Base-by-base conservation (phyloP, 2,329 filamentous ascomycete genomes). In the Pleoardoris graminearum region DNA sequence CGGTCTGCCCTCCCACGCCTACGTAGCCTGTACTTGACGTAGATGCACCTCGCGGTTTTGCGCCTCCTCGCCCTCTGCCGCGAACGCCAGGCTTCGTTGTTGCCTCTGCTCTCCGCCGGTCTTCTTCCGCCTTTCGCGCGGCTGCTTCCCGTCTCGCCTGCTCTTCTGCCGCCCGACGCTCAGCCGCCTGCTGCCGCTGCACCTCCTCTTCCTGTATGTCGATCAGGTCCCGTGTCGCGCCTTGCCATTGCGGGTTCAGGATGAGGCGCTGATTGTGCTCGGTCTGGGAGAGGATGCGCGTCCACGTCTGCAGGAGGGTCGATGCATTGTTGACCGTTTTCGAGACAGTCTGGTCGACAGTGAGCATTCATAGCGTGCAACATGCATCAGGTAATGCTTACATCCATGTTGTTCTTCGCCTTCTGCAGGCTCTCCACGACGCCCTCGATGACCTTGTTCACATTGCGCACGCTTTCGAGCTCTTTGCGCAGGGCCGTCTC, bases 211-310 rank as follows among this genome's bases (percentile, higher is more conserved):
- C 87, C 73, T 97, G 93, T 50, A 91, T 83, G 55, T 96, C 91
- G n/a, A 85, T 81, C 33, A 96, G 75, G 75, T 99, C 94, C 67
- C 92, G 86, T 4, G 85, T 89, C 23, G 92, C 89, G 51, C 94
- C 94, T 68, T 93, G 88, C 91, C 93, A 99, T 53, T 85, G 80
- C 1, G 91, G 89, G 67, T 96, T 89, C 39, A 97, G 81, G 38
- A 99, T 87, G 45, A 99, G 79, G 21, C 94, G 86, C 73, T 97
- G 92, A 70, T 96, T 97, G 75, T 99, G 94, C 75, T 99, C 94
- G 4, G 94, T 97, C 74, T 99, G 94, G 6, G 91, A 94, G 11
- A 99, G 83, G 60, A 99, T 97, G 47, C 91, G 87, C 7, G 91
- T 96, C 93, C 93, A 99, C 14, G 92, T 96, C 65, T 95, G 91